Evolutionary conservation across 345 rosid species (phyloP).

Genomic region (Syzygium aqueum): DNA sequence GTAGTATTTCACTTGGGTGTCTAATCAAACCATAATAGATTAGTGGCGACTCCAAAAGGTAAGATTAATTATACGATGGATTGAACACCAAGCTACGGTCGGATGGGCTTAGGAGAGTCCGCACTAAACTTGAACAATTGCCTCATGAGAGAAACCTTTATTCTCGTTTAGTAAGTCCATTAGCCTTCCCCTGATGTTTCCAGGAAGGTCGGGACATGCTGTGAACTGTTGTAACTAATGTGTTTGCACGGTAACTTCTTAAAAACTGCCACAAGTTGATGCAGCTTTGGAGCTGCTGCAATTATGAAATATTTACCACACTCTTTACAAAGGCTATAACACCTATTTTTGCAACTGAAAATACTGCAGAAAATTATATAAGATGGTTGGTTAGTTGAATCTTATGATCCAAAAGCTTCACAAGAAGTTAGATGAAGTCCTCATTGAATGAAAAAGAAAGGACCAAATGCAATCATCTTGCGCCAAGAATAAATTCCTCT

Average conservation of each 20-base stretch:
- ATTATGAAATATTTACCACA: not conserved
- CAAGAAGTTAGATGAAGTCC: not conserved
- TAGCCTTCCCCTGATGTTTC: too few relatives aligned
- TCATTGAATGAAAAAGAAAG: not conserved
- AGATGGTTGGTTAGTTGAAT: not conserved
- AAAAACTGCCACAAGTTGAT: not conserved
- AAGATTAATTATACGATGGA: too few relatives aligned
- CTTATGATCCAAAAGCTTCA: not conserved
- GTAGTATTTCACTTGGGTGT: too few relatives aligned
- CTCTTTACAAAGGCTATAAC: not conserved
- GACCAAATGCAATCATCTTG: not conserved
- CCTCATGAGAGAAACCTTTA: too few relatives aligned
- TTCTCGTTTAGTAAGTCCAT: too few relatives aligned
- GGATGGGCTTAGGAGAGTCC: too few relatives aligned
- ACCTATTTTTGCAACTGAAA: not conserved
- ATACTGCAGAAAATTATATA: not conserved
- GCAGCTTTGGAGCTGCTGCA: not conserved
- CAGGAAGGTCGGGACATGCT: too few relatives aligned
- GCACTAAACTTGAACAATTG: too few relatives aligned
- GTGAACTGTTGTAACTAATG: not conserved
- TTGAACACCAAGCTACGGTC: too few relatives aligned
- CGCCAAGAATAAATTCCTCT: not conserved
- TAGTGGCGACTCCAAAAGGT: too few relatives aligned
- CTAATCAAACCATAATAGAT: too few relatives aligned
- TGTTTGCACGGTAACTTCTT: not conserved